A percentile compares a stretch with the other conserved stretches of the same genome.
These are phyloP conservation scores for Sextonia rubra DNA, from an alignment of 164 flowering plant genomes.

Conservation along the genomic window DNA sequence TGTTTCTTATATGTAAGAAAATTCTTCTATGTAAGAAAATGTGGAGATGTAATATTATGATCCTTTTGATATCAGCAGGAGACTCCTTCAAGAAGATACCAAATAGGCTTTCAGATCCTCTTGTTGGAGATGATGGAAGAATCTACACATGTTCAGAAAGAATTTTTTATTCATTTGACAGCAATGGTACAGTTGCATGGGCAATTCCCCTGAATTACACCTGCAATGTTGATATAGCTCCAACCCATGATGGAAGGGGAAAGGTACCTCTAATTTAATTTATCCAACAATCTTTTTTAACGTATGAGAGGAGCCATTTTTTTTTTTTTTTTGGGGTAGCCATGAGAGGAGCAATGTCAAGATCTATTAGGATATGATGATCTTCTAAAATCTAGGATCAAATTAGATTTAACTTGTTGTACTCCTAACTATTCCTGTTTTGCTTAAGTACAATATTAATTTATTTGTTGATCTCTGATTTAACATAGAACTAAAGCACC, in stretches of 20 bases:
- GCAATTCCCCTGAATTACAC: constrained; percentile 43
- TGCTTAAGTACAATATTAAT: too few relatives aligned
- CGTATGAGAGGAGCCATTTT: too few relatives aligned
- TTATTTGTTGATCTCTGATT: too few relatives aligned
- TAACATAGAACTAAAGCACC: too few relatives aligned
- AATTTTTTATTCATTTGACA: constrained; percentile 59
- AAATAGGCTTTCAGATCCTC: constrained; percentile 54
- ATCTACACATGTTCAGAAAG: constrained; percentile 67
- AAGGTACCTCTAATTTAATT: constrained; percentile 34
- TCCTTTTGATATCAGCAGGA: constrained; percentile 28
- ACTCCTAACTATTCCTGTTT: too few relatives aligned
- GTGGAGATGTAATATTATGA: not conserved
- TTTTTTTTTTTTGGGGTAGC: too few relatives aligned
- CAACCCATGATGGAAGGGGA: constrained; percentile 50
- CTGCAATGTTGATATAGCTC: constrained; percentile 51
- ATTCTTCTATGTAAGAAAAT: too few relatives aligned
- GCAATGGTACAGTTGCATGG: constrained; percentile 78
- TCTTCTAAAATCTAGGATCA: too few relatives aligned
- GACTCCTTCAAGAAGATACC: constrained; percentile 18
- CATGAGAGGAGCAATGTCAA: too few relatives aligned
- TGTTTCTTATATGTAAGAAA: too few relatives aligned
- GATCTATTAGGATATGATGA: too few relatives aligned
- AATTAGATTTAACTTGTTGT: too few relatives aligned
- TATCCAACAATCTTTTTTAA: not conserved
- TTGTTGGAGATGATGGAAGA: constrained; percentile 70